A percentile compares a stretch with the other conserved stretches of the same genome.
These are phyloP conservation scores for Epichloe typhina DNA, from an alignment of 2,329 filamentous ascomycete species.

Conservation along the genomic window DNA sequence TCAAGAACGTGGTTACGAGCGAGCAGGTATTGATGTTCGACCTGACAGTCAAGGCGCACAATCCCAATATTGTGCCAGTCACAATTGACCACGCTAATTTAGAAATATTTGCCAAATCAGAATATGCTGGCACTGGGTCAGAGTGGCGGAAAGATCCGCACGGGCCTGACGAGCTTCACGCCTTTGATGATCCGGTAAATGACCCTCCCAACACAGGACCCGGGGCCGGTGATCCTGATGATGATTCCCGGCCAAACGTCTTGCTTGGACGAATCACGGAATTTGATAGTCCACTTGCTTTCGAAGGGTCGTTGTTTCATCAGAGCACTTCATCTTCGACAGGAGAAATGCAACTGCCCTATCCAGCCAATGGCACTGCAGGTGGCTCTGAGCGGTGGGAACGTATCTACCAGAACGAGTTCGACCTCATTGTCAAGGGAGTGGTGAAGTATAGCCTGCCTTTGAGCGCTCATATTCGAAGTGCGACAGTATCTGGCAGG, in stretches of 20 bases:
- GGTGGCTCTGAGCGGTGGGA: conserved; percentile 83
- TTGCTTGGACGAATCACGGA: conserved; percentile 77
- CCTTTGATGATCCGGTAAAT: conserved; percentile 20
- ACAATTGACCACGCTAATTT: conserved; percentile 77
- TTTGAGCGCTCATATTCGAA: conserved; percentile 45
- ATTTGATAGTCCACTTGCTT: conserved; percentile 78
- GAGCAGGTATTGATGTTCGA: conserved; percentile 95
- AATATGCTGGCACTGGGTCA: conserved; percentile 61
- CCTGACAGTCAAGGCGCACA: conserved; percentile 73
- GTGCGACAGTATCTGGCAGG: conserved; percentile 45
- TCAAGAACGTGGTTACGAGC: conserved; percentile 82
- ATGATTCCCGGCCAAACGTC: conserved; percentile 60
- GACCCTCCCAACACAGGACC: conserved; percentile 26
- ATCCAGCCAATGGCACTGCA: conserved; percentile 80
- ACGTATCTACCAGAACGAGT: conserved; percentile 77
- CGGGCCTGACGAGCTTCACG: conserved; percentile 14
- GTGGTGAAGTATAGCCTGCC: conserved; percentile 70
- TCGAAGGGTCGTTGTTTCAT: conserved; percentile 81
- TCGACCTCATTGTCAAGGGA: conserved; percentile 84
- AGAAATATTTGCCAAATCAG: conserved; percentile 89
- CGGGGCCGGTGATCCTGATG: conserved; percentile 40
- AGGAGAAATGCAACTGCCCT: conserved; percentile 68
- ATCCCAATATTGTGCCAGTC: conserved; percentile 85
- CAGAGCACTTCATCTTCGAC: conserved; percentile 58
- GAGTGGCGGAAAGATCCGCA: conserved; percentile 40